Base-by-base conservation (phyloP, 495 filamentous ascomycete genomes). In the Hyphodiscus hymeniophilus region DNA sequence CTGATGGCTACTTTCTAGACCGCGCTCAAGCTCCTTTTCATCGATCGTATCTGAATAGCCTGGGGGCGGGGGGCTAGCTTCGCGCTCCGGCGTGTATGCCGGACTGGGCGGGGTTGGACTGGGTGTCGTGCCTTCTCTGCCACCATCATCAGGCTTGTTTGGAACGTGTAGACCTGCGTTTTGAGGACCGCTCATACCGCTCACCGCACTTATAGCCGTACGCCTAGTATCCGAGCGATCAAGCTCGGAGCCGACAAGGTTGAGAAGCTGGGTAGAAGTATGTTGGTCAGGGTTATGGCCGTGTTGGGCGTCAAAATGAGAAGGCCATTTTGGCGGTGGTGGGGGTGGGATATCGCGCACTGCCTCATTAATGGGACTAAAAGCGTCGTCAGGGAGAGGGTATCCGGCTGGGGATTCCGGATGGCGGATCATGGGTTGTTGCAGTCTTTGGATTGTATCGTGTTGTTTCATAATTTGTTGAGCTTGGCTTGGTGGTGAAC, bases 331-430 rank as follows among this genome's bases (percentile, higher is more conserved):
- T 16, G 57, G 57, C 7, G 53, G 48, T 7, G 57, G 49, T 3
- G 57, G 57, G 0, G 52, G 26, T 12, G 57, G 57, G n/a, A 53
- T 22, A 17, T 50, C 46, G 15, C 41, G 15, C 12, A 48, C 41
- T 1, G 41, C 10, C 10, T 36, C 41, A 21, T 60, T 56, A 3
- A 56, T 24, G 18, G 57, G 57, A 2, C 41, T 48, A 38, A 56
- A 60, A 0, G 38, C 38, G 18, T 54, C 50, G 1, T 54, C 53
- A 2, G 52, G 52, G 7, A 56, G 34, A 3, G 49, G 50, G 23
- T 56, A 56, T 3, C 41, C 35, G 15, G 57, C 52, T 44, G 56
- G 51, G 8, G 45, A 52, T 32, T 54, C 45, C 3, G 56, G 56
- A 24, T 60, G 57, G 22, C 51, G 35, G 1, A 60, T 18, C 6